Base-by-base conservation (phyloP, 2,329 filamentous ascomycete genomes). In the Microdochium trichocladiopsis region DNA sequence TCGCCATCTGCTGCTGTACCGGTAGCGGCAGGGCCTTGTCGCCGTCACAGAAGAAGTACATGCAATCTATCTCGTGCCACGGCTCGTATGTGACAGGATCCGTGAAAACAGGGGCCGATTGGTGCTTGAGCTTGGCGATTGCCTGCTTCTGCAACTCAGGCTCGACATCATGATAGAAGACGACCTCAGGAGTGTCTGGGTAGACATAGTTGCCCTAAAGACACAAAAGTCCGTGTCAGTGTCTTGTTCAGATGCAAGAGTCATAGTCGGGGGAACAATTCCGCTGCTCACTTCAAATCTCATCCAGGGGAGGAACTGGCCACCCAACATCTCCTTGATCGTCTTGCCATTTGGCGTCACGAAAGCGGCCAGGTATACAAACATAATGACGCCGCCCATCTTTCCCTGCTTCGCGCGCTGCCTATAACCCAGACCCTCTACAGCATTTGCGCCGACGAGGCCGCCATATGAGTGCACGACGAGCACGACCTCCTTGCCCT, bases 401-500 rank as follows among this genome's bases (percentile, higher is more conserved):
- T 66, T 58, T 4, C 67, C 67, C 8, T 55, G 55, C 3, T 52
- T 52, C 48, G 58, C 60, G 14, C 68, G 58, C 49, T 67, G 59
- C 51, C 60, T 57, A 53, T 64, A 66, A 4, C 63, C 60, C 1
- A 66, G 56, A 0, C 61, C 65, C 14, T 59, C 56, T 16, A 69
- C 4, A 33, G 28, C 28, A 33, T 33, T 33, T 33, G 28, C 28
- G 3, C 58, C 60, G 6, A 68, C 53, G 1, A 66, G 55, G 22
- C 67, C 67, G 23, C 63, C 60, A 61, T 67, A 70, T 37, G 63
- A 66, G 52, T 71, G 67, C 10, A 59, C 54, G 4, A 66, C 52
- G 9, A 69, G 56, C 3, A 69, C 51, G 9, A 70, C 64, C 25
- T 68, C 60, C 28, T 66, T 67, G 8, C 61, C 60, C 45, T 51